Percentiles rank a stretch among this genome's conserved stretches.
Evolutionary conservation across 768 basidiomycete genomes (phyloP).

Genomic region (Nidula microcarpa): DNA sequence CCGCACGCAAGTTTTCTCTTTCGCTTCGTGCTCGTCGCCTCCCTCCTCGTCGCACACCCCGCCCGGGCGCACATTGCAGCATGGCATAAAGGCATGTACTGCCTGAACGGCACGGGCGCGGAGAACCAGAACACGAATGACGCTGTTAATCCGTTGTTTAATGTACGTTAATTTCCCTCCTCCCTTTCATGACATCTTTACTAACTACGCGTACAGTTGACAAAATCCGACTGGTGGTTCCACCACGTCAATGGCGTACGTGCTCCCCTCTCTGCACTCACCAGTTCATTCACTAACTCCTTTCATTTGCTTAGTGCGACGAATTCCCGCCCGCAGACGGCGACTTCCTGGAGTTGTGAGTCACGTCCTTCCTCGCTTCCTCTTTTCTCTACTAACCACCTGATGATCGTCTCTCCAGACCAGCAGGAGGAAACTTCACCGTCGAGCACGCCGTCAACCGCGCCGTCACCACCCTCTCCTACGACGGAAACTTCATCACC

Average conservation of each 20-base stretch:
- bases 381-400: background rate
- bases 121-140: conserved; percentile 25
- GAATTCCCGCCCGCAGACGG: conserved; percentile 39
- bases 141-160: conserved; percentile 28
- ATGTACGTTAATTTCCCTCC: conserved; percentile 14
- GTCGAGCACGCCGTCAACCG: conserved; percentile 39
- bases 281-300: background rate
- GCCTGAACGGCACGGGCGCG: conserved; percentile 28
- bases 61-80: conserved; percentile 20
- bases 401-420: conserved; percentile 17
- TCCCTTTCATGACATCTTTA: background rate
- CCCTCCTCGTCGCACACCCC: background rate
- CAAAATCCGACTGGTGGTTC: conserved; percentile 37
- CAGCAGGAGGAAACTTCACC: conserved; percentile 36
- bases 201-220: conserved; percentile 15
- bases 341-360: conserved; percentile 40
- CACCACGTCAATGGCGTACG: conserved; percentile 33
- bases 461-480: conserved; percentile 36
- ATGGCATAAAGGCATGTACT: conserved; percentile 33
- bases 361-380: background rate
- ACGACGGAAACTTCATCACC: conserved; percentile 18
- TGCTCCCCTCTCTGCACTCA: background rate
- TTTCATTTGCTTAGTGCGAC: conserved; percentile 28
- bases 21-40: too few species aligned
- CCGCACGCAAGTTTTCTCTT: too few species aligned